Evolutionary conservation across 2,329 filamentous ascomycete species (phyloP), one percentile per base, ranked within the genome.

Genomic region (Onygena corvina): DNA sequence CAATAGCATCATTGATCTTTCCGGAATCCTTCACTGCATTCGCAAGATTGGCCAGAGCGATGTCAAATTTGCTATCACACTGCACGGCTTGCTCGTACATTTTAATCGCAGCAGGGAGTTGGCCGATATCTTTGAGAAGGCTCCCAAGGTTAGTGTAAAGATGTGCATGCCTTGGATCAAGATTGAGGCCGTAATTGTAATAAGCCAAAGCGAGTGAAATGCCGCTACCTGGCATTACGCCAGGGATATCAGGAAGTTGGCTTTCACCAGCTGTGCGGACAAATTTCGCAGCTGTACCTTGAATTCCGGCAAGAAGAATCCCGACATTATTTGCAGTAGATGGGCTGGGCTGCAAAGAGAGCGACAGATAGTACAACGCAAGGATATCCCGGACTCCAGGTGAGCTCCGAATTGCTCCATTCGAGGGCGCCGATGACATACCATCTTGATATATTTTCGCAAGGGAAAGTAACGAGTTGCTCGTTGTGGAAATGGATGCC

Each of bases 311-410:
- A n/a, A 98, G 78, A 23, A 98, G 74, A 49, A 98, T 98, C 2
- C 92, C 92, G 9, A 98, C 89, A 63, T 98, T 98, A 63, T 98
- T 98, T 0, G 92, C 92, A 0, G 92, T 98, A 0, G 92, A 98
- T 1, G 92, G 92, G 59, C 92, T 96, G 44, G 92, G 89, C 55
- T 95, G 92, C 2, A 98, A 74, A 0, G 92, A 94, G 2, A 98
- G 71, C 0, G 92, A 98, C 2, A 98, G 74, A 61, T 98, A 98
- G 64, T 98, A 98, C 9, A 98, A 76, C 1, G 89, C 86, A 30
- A 98, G 69, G 31, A 98, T 96, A 60, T 98, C 92, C 35, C 87
- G 81, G 20, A 96, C 87, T 1, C 87, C 84, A 38, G 83, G 81
- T 2, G 81, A 76, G 50, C 80, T 79, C 51, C 77, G 76, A 8